These are phyloP conservation scores for Wickerhamiella hasegawae DNA, from an alignment of 805 yeast species.

Conservation along the genomic window DNA sequence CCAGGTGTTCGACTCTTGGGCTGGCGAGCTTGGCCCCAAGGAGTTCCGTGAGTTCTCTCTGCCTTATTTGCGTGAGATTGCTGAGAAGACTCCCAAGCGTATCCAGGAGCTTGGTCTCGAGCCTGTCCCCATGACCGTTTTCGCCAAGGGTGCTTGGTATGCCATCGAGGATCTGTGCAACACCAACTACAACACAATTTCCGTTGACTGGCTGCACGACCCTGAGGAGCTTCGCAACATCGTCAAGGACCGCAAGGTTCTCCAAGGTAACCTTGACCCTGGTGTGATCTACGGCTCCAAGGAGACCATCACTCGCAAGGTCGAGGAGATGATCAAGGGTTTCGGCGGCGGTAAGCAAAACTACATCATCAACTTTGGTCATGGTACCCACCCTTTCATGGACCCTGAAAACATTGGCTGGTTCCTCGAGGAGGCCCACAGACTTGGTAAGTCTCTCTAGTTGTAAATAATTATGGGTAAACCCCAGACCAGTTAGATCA, in stretches of 20 bases:
- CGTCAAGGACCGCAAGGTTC: conserved; percentile 49
- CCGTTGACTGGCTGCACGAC: conserved; percentile 80
- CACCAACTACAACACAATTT: conserved; percentile 71
- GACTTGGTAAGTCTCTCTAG: conserved; percentile 24
- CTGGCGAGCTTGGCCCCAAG: conserved; percentile 83
- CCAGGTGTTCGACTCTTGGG: conserved; percentile 96
- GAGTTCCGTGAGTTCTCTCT: conserved; percentile 81
- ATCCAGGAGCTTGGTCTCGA: conserved; percentile 62
- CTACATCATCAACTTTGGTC: conserved; percentile 92
- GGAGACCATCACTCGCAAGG: conserved; percentile 65
- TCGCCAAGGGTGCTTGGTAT: conserved; percentile 96
- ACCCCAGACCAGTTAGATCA: no score
- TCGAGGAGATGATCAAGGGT: conserved; percentile 72
- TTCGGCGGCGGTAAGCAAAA: conserved; percentile 89
- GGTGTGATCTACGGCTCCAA: conserved; percentile 85
- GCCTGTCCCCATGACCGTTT: conserved; percentile 70
- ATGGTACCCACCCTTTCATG: conserved; percentile 97
- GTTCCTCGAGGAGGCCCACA: conserved; percentile 77
- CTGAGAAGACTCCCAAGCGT: conserved; percentile 48
- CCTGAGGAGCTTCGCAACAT: conserved; percentile 73
- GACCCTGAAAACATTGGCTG: conserved; percentile 76
- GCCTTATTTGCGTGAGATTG: conserved; percentile 72
- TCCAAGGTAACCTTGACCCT: conserved; percentile 95
- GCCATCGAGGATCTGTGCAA: conserved; percentile 75
- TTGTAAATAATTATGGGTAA: no score